These are phyloP conservation scores for Clitopilus hobsonii DNA, from an alignment of 768 basidiomycete genomes.

Conservation along the genomic window DNA sequence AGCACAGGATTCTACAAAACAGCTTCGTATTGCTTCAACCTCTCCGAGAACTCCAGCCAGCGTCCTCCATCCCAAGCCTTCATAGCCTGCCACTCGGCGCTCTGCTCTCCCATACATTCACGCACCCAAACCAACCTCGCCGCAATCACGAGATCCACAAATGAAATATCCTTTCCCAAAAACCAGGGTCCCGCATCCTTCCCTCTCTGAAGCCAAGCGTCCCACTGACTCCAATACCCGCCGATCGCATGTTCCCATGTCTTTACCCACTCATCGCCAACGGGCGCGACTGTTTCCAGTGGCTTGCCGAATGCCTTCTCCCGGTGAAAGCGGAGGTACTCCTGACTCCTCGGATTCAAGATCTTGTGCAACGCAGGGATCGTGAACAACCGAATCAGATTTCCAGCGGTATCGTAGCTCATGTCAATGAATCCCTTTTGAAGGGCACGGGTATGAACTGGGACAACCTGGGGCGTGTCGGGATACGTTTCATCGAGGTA, in stretches of 20 bases:
- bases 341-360: constrained; percentile 28
- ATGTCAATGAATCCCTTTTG: constrained; percentile 14
- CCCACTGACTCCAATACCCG: constrained; percentile 22
- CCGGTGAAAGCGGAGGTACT: constrained; percentile 35
- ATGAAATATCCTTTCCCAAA: constrained; percentile 30
- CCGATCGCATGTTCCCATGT: constrained; percentile 33
- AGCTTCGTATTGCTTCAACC: constrained; percentile 24
- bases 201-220: constrained; percentile 24
- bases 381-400: constrained; percentile 11
- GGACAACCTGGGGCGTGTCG: constrained; percentile 20
- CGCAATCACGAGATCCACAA: constrained; percentile 36
- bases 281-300: constrained; percentile 31
- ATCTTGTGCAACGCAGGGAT: constrained; percentile 16
- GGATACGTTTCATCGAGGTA: constrained; percentile 44
- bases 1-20: constrained; percentile 5
- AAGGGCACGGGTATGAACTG: constrained; percentile 12
- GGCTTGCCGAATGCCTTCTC: constrained; percentile 24
- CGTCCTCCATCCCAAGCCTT: constrained; percentile 31
- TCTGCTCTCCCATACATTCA: constrained; percentile 28
- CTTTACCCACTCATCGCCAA: constrained; percentile 20
- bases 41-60: constrained; percentile 28
- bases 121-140: constrained; percentile 24
- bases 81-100: constrained; percentile 37
- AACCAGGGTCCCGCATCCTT: constrained; percentile 26
- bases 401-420: constrained; percentile 7